phyloP scores from a whole-genome alignment of 129 eudicot genomes.

The Lonicera japonica region DNA sequence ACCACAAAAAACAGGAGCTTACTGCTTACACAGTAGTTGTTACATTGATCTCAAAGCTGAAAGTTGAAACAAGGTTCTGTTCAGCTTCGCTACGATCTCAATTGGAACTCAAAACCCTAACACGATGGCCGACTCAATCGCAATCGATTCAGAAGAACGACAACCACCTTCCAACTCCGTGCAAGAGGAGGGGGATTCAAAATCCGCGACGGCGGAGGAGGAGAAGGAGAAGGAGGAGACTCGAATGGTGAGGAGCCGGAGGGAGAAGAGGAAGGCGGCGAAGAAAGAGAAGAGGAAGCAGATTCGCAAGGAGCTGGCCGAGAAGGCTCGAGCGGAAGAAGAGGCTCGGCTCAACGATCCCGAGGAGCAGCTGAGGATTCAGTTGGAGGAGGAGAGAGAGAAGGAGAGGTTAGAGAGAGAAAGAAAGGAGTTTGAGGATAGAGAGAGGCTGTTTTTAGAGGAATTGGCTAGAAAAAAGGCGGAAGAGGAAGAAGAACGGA shows the following conservation, averaged over 20 bases:
- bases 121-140: constrained; percentile 27
- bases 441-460: constrained; percentile 60
- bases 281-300: constrained; percentile 94
- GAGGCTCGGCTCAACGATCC: constrained; percentile 75
- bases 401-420: constrained; percentile 65
- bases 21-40: no score
- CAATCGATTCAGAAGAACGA: not conserved
- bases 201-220: constrained; percentile 1
- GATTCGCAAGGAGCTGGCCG: constrained; percentile 67
- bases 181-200: not conserved
- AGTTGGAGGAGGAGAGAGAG: constrained; percentile 56
- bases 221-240: constrained; percentile 70
- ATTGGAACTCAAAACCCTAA: constrained; percentile 22
- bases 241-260: constrained; percentile 49
- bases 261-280: constrained; percentile 73
- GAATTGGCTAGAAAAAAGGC: constrained; percentile 45
- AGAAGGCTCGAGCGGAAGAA: constrained; percentile 63
- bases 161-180: constrained; percentile 12
- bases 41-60: no score
- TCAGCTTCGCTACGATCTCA: not conserved
- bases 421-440: constrained; percentile 66
- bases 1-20: no score
- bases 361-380: constrained; percentile 51
- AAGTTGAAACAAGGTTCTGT: no score
- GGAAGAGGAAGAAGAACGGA: constrained; percentile 39